Conservation (phyloP, 768 basidiomycete genomes). For the Agrocybe pediades region DNA sequence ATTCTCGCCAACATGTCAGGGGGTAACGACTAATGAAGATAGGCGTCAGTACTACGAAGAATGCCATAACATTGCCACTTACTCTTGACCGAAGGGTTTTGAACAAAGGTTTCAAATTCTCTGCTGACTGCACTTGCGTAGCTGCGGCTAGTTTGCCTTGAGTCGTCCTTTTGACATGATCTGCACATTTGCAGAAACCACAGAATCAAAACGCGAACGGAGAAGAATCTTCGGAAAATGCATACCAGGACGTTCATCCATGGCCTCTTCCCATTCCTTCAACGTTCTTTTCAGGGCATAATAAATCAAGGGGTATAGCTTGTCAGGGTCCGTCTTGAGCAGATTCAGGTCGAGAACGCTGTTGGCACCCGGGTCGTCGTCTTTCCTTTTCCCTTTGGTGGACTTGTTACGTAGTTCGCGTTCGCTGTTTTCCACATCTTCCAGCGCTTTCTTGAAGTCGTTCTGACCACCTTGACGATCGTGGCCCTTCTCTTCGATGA, state of each 20-base stretch:
- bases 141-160: constrained; percentile 96
- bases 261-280: constrained; percentile 95
- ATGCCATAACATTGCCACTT: constrained; percentile 28
- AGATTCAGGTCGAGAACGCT: constrained; percentile 78
- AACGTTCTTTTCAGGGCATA: constrained; percentile 90
- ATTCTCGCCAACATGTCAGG: constrained; percentile 83
- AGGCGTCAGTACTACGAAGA: not conserved
- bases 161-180: constrained; percentile 81
- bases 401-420: constrained; percentile 62
- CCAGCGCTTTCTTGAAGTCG: constrained; percentile 89
- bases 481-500: constrained; percentile 89
- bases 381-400: constrained; percentile 65
- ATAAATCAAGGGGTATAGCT: constrained; percentile 95
- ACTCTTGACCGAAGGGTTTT: constrained; percentile 87
- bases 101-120: constrained; percentile 97
- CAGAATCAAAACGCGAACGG: not conserved
- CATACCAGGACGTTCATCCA: constrained; percentile 91
- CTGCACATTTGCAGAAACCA: constrained; percentile 36
- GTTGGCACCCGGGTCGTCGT: constrained; percentile 51
- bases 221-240: not conserved
- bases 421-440: constrained; percentile 84
- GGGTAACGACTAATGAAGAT: constrained; percentile 60
- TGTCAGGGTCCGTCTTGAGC: constrained; percentile 90
- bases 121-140: constrained; percentile 92
- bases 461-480: constrained; percentile 87